Base-by-base conservation (phyloP, 495 filamentous ascomycete species). In the Penicillium cataractarum region DNA sequence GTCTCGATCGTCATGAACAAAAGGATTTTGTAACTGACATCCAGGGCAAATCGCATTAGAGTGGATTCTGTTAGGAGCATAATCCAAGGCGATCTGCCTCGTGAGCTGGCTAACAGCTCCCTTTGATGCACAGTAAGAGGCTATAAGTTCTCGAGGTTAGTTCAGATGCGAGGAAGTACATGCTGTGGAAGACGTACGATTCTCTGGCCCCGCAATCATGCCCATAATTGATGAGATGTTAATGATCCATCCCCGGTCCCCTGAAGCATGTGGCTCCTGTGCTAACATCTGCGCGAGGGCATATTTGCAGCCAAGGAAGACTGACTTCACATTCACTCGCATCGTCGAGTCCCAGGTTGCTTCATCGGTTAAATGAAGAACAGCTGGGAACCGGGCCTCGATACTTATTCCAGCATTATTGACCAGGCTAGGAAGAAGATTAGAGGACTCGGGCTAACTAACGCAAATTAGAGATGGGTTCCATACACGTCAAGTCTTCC, bases 211-310 rank as follows among this genome's bases (percentile, higher is more conserved):
- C 29, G 62, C 81, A 51, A 83, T 74, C 21, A 82, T 58, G 0
- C 84, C 82, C 61, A 79, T 68, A 24, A 83, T 74, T 6, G 76
- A 80, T 1, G 81, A 76, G 0, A 82, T 79, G 55, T 86, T 87
- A 31, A 87, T 68, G 37, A 87, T 84, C 82, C 83, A 86, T 9
- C 85, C 85, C 42, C 82, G 59, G 61, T 85, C 77, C 6, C 80
- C 78, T 3, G 68, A 78, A 0, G 71, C 29, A 60, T 74, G 69
- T 0, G 72, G 76, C 8, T 79, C 74, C 61, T 88, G 85, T 19
- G 69, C 65, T 15, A 85, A 60, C 78, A 86, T 84, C 67, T 86
- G 84, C 1, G 65, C 60, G n/a, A 76, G 61, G 0, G 78, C 82
- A 56, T 81, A 84, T 42, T 80, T 80, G 46, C 75, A 80, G 6